Conservation (phyloP, 129 eudicot genomes). For the Chrysanthemum lavandulifolium region DNA sequence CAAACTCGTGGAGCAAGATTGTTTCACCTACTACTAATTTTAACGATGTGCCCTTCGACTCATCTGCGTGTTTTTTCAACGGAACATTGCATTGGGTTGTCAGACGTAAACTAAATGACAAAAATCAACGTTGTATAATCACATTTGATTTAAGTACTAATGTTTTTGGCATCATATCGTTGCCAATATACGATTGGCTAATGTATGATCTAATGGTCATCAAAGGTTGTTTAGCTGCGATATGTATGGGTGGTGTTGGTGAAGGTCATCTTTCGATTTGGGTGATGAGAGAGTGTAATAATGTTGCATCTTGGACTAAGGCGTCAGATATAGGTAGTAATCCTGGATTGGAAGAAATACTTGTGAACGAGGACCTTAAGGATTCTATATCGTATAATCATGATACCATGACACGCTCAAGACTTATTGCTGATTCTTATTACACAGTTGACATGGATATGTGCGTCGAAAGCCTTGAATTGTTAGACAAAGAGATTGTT, state of each 20-base stretch:
- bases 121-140: not conserved
- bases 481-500: not conserved
- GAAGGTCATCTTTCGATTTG: not conserved
- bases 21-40: not conserved
- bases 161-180: not conserved
- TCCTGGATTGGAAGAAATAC: not conserved
- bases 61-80: not conserved
- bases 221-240: not conserved
- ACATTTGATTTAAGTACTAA: not conserved
- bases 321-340: not conserved
- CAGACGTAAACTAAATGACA: not conserved
- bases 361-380: not conserved
- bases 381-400: not conserved
- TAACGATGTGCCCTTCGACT: not conserved
- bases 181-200: not conserved
- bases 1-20: not conserved
- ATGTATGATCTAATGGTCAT: not conserved
- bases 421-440: not conserved
- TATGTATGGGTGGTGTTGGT: not conserved
- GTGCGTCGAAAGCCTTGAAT: slow-evolving; percentile 2
- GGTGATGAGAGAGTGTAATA: not conserved
- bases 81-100: not conserved
- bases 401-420: not conserved
- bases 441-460: not conserved
- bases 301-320: slow-evolving; percentile 1